These are phyloP conservation scores for Lecanicillium sp. DNA, from an alignment of 2,329 filamentous ascomycete species.

Conservation along the genomic window DNA sequence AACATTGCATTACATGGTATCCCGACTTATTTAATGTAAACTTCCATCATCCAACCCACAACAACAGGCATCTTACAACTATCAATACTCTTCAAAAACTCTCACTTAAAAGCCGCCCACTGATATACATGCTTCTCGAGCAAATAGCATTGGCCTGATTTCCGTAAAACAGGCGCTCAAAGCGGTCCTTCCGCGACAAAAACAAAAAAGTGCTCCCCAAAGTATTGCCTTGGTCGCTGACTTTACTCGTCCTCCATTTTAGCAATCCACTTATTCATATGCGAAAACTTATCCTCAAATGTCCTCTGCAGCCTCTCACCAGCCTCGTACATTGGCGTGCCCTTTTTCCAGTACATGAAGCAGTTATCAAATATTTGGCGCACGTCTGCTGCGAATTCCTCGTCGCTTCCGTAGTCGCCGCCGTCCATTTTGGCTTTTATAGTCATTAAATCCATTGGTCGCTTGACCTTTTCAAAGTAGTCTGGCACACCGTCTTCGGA, in stretches of 20 bases:
- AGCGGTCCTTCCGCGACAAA: too few species aligned
- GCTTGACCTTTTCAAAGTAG: slow-evolving; percentile 52
- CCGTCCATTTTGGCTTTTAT: slow-evolving; percentile 53
- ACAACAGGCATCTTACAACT: too few species aligned
- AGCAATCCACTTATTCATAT: slow-evolving; percentile 51
- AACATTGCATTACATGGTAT: too few species aligned
- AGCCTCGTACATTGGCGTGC: slow-evolving; percentile 44
- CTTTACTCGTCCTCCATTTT: slow-evolving; percentile 35
- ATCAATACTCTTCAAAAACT: too few species aligned
- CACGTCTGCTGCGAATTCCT: slow-evolving; percentile 49
- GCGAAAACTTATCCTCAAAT: slow-evolving; percentile 49
- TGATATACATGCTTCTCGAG: too few species aligned
- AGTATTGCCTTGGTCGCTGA: too few species aligned
- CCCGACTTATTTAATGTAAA: too few species aligned
- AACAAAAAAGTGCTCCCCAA: too few species aligned
- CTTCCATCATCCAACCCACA: too few species aligned
- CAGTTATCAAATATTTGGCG: slow-evolving; percentile 56
- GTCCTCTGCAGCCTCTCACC: slow-evolving; percentile 50
- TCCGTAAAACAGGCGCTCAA: too few species aligned
- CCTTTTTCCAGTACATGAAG: slow-evolving; percentile 53
- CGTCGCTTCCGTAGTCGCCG: slow-evolving; percentile 39
- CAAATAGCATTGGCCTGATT: too few species aligned
- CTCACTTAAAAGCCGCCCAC: too few species aligned
- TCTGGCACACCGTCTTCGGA: slow-evolving; percentile 49
- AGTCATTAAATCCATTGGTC: slow-evolving; percentile 53